Percentiles rank a stretch among this genome's conserved stretches.
Conservation (phyloP, 495 filamentous ascomycete species). For the Aspergillus funiculosus region DNA sequence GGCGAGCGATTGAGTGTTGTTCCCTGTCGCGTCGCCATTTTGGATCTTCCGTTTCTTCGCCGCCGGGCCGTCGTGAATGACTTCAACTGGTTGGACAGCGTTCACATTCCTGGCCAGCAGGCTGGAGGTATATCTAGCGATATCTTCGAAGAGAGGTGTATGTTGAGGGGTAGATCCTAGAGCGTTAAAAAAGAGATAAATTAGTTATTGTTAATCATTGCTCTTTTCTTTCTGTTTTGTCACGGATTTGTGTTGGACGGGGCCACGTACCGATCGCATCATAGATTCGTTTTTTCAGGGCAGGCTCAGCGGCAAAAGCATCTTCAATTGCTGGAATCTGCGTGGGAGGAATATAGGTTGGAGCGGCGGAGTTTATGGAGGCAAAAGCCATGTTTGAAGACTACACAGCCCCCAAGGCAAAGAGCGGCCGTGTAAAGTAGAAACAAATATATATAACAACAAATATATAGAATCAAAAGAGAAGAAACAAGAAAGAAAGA, state of each 20-base stretch:
- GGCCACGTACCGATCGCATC: constrained; percentile 44
- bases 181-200: constrained; percentile 10
- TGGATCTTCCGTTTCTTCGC: constrained; percentile 55
- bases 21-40: constrained; percentile 34
- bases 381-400: constrained; percentile 39
- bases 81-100: constrained; percentile 19
- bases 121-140: constrained; percentile 43
- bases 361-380: constrained; percentile 34
- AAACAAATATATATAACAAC: constrained; percentile 10
- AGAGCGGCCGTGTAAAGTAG: background rate
- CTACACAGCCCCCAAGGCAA: constrained; percentile 1
- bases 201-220: background rate
- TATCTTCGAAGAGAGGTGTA: constrained; percentile 41
- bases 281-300: constrained; percentile 43
- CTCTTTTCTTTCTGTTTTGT: background rate
- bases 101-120: constrained; percentile 37
- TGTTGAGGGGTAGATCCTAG: constrained; percentile 38
- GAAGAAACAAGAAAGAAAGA: background rate
- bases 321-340: constrained; percentile 36
- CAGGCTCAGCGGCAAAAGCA: constrained; percentile 41
- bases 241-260: background rate
- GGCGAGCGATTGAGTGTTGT: constrained; percentile 37
- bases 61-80: constrained; percentile 29
- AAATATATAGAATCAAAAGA: constrained; percentile 1
- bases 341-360: constrained; percentile 6